phyloP scores from a whole-genome alignment of 805 yeast genomes.

The Barnettozyma sucrosica region DNA sequence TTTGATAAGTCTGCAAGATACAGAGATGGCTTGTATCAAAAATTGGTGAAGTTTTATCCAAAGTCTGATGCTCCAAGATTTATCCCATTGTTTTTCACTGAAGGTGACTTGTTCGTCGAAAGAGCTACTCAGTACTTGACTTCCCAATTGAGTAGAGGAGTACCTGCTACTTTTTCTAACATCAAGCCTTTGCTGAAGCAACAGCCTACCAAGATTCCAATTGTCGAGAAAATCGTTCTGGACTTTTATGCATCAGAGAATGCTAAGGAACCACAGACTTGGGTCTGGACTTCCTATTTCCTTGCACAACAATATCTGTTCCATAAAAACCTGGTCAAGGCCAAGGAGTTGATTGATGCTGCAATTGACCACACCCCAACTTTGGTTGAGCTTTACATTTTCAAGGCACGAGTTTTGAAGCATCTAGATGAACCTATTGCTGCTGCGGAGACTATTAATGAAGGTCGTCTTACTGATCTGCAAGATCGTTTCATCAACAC shows the following conservation, averaged over 20 bases:
- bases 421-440: conserved; percentile 54
- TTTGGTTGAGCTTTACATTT: conserved; percentile 71
- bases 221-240: conserved; percentile 48
- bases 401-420: conserved; percentile 76
- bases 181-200: conserved; percentile 69
- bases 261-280: conserved; percentile 30
- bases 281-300: conserved; percentile 68
- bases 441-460: conserved; percentile 63
- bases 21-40: conserved; percentile 57
- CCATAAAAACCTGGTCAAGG: conserved; percentile 45
- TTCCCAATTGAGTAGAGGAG: conserved; percentile 66
- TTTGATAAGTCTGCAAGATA: conserved; percentile 38
- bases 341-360: conserved; percentile 50
- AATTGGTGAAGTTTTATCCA: conserved; percentile 68
- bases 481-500: conserved; percentile 92
- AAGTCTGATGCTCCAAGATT: conserved; percentile 73
- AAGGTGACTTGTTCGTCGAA: conserved; percentile 43
- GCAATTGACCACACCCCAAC: conserved; percentile 78
- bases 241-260: conserved; percentile 32
- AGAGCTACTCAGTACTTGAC: conserved; percentile 51
- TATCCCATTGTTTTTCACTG: conserved; percentile 70
- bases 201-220: conserved; percentile 29
- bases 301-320: conserved; percentile 72
- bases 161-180: conserved; percentile 84
- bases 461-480: conserved; percentile 69